Percentiles rank a stretch among this genome's conserved stretches.
phyloP scores from a whole-genome alignment of 345 rosid genomes.

The Populus pruinosa region DNA sequence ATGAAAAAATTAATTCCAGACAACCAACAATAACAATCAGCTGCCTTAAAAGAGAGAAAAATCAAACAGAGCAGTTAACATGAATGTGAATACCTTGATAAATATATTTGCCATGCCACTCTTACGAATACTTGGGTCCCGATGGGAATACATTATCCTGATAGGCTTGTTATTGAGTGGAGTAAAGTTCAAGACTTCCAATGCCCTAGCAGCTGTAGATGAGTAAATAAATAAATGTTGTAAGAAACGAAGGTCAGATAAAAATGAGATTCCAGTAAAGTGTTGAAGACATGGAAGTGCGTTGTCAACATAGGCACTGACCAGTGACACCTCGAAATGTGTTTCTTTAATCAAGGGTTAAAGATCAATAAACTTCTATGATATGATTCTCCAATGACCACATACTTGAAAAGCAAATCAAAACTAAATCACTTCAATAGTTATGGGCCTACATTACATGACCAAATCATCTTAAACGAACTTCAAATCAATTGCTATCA shows the following conservation, averaged over 20 bases:
- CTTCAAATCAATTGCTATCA: neutral
- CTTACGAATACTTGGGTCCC: conserved; percentile 29
- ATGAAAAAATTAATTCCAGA: neutral
- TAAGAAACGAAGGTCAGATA: neutral
- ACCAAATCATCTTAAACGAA: neutral
- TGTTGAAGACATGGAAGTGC: neutral
- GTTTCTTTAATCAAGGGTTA: too few relatives aligned
- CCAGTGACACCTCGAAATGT: neutral
- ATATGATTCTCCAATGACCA: neutral
- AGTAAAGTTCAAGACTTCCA: conserved; percentile 28
- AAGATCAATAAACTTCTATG: neutral
- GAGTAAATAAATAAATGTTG: neutral
- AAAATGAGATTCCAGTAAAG: neutral
- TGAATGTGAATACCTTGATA: conserved; percentile 16
- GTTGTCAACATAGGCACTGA: neutral
- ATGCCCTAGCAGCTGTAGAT: conserved; percentile 23
- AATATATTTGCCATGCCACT: conserved; percentile 29
- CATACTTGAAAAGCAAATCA: neutral
- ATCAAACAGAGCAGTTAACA: neutral
- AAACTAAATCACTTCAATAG: neutral
- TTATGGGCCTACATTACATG: neutral
- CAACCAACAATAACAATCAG: neutral
- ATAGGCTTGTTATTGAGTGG: conserved; percentile 24
- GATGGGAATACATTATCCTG: conserved; percentile 28
- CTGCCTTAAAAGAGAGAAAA: neutral